Evolutionary conservation across 192 early-diverging fungal species (phyloP).

Genomic region (Podila clonocystis): DNA sequence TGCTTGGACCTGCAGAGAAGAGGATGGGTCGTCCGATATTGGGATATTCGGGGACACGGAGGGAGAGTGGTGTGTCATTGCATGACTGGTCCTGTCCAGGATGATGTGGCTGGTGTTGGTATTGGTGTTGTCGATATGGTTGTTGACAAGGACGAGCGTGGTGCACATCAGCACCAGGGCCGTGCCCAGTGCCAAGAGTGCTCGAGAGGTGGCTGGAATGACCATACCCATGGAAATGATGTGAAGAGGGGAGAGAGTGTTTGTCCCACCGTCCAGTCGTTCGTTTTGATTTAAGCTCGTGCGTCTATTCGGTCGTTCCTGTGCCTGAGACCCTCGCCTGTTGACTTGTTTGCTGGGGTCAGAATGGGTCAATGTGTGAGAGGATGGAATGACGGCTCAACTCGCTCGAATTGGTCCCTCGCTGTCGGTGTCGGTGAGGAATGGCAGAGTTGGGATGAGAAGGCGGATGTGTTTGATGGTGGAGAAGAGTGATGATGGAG

Average conservation of each 20-base stretch:
- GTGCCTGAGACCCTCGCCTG: too few species aligned
- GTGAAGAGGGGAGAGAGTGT: neutral
- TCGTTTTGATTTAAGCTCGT: neutral
- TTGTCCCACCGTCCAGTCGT: neutral
- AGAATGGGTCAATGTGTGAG: too few species aligned
- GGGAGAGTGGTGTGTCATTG: neutral
- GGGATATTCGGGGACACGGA: neutral
- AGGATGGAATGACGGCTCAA: too few species aligned
- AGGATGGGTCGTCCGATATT: neutral
- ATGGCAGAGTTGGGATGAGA: too few species aligned
- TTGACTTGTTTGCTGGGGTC: too few species aligned
- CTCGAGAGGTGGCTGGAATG: neutral
- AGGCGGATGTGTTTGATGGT: too few species aligned
- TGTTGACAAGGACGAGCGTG: neutral
- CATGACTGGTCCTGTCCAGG: too few species aligned
- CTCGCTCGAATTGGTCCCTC: too few species aligned
- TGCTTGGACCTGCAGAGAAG: neutral
- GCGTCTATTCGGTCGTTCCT: neutral
- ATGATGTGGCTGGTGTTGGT: neutral
- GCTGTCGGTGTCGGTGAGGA: too few species aligned
- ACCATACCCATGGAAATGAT: neutral
- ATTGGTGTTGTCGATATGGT: neutral
- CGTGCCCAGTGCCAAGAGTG: neutral
- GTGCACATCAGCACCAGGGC: neutral
- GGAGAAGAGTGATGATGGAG: too few species aligned